phyloP scores from a whole-genome alignment of 345 rosid species.

The Garcia nutans region DNA sequence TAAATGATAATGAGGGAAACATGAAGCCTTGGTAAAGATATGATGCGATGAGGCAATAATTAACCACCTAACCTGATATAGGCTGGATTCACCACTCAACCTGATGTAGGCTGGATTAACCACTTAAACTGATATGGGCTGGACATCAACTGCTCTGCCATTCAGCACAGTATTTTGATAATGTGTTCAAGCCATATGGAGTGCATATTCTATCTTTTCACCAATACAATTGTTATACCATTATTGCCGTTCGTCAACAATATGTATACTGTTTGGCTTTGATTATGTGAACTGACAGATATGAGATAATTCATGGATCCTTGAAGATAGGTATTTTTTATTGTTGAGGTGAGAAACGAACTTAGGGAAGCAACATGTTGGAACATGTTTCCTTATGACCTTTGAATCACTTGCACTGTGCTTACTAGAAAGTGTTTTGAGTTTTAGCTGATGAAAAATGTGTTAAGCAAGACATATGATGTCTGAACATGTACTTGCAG shows the following conservation, averaged over 20 bases:
- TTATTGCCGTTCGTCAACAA: background rate
- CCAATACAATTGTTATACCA: background rate
- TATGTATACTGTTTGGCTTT: background rate
- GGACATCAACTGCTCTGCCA: background rate
- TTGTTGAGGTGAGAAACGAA: background rate
- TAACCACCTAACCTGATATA: too few relatives aligned
- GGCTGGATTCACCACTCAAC: too few relatives aligned
- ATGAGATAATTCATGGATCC: background rate
- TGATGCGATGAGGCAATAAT: background rate
- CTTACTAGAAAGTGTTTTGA: background rate
- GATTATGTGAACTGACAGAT: background rate
- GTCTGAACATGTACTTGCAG: background rate
- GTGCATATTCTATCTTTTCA: background rate
- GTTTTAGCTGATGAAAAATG: slow-evolving; percentile 2
- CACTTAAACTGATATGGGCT: background rate
- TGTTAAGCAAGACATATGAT: background rate
- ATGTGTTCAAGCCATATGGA: background rate
- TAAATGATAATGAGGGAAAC: background rate
- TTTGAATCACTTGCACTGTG: background rate
- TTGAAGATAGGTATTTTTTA: background rate
- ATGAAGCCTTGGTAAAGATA: too few relatives aligned
- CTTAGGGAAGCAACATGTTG: background rate
- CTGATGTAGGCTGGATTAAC: background rate
- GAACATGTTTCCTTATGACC: background rate
- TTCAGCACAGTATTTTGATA: background rate